Percentiles rank a stretch among this genome's conserved stretches.
These are phyloP conservation scores for Mixia osmundae DNA, from an alignment of 1,284 basidiomycete genomes.

Conservation along the genomic window DNA sequence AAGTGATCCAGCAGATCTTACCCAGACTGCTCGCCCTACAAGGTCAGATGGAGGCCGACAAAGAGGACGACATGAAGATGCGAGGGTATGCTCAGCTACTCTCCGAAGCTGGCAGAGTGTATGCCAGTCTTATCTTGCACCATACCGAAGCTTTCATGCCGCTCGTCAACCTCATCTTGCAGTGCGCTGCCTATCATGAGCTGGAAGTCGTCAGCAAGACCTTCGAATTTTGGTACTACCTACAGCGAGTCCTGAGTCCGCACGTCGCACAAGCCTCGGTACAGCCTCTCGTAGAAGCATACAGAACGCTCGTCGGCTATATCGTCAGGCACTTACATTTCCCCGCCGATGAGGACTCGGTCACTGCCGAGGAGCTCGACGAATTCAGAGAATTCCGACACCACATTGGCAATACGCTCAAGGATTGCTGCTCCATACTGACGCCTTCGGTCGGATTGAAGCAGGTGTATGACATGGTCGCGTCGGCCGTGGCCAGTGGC, in stretches of 20 bases:
- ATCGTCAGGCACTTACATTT: constrained; percentile 86
- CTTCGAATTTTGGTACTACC: constrained; percentile 93
- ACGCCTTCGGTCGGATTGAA: constrained; percentile 65
- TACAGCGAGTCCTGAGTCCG: constrained; percentile 52
- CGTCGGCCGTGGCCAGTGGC: too few relatives aligned
- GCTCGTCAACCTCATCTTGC: constrained; percentile 79
- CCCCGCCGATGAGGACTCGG: constrained; percentile 40
- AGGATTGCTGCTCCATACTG: constrained; percentile 92
- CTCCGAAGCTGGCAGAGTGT: constrained; percentile 87
- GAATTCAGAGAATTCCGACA: constrained; percentile 88
- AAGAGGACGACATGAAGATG: constrained; percentile 43
- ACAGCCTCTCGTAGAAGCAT: constrained; percentile 51
- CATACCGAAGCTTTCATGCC: constrained; percentile 80
- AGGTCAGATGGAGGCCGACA: constrained; percentile 30
- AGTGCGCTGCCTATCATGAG: constrained; percentile 77
- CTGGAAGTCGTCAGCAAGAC: constrained; percentile 95
- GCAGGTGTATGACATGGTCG: constrained; percentile 53
- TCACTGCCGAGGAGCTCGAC: constrained; percentile 68
- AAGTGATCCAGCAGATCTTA: constrained; percentile 63
- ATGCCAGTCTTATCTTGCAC: constrained; percentile 64
- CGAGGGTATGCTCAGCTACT: constrained; percentile 78
- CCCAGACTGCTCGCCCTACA: constrained; percentile 53
- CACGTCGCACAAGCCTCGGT: constrained; percentile 15
- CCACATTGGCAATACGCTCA: constrained; percentile 95
- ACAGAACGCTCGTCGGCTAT: constrained; percentile 55